phyloP scores from a whole-genome alignment of 2,329 filamentous ascomycete species.

The Aurifilum marmelostoma region DNA sequence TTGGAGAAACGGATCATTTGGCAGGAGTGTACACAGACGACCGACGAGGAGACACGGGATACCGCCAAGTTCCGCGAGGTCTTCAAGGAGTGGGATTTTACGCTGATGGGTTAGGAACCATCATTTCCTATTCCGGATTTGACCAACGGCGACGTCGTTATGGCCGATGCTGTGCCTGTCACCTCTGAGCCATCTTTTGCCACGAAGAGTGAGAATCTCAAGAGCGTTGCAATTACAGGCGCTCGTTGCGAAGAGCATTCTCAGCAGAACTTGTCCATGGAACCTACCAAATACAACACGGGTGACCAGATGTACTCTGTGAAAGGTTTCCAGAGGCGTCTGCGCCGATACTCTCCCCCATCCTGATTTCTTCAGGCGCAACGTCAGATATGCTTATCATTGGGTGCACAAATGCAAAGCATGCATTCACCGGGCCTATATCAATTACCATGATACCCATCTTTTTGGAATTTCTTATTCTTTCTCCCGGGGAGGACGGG shows the following conservation, averaged over 20 bases:
- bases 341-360: conserved; percentile 8
- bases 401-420: not conserved
- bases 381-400: not conserved
- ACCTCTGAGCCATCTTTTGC: not conserved
- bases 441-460: conserved; percentile 6
- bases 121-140: conserved; percentile 4
- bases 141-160: not conserved
- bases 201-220: not conserved
- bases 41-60: conserved; percentile 78
- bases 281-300: not conserved
- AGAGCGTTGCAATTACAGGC: not conserved
- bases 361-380: not conserved
- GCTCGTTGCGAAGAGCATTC: not conserved
- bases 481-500: not conserved
- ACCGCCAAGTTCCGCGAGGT: conserved; percentile 77
- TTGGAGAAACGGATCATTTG: conserved; percentile 80
- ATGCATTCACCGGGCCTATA: not conserved
- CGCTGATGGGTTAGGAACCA: conserved; percentile 40
- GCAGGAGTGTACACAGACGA: conserved; percentile 79
- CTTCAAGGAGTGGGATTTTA: conserved; percentile 89
- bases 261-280: not conserved
- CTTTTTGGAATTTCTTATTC: not conserved
- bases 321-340: conserved; percentile 8
- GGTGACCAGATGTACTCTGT: not conserved
- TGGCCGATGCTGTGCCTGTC: not conserved